These are phyloP conservation scores for Hortaea werneckii DNA, from an alignment of 2,329 filamentous ascomycete genomes.

Conservation along the genomic window DNA sequence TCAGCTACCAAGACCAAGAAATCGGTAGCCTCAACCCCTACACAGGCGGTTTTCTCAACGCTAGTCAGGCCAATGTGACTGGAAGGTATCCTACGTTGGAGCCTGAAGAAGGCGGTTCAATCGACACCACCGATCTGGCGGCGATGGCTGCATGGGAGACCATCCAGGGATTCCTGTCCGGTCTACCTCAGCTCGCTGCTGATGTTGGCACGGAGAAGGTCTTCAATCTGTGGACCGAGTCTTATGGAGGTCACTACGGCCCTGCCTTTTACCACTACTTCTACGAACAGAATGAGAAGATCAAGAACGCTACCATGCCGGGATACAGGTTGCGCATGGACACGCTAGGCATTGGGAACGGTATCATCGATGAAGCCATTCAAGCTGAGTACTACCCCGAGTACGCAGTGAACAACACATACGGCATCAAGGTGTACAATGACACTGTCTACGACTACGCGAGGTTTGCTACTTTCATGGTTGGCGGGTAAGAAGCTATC, in stretches of 20 bases:
- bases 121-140: conserved; percentile 48
- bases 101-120: conserved; percentile 28
- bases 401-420: conserved; percentile 46
- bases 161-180: conserved; percentile 44
- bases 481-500: conserved; percentile 22
- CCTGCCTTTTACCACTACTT: conserved; percentile 1
- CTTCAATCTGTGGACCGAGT: conserved; percentile 50
- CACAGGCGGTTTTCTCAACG: conserved; percentile 30
- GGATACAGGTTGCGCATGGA: conserved; percentile 38
- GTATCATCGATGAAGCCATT: conserved; percentile 43
- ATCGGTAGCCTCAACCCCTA: conserved; percentile 31
- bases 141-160: conserved; percentile 47
- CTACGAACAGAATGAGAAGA: conserved; percentile 43
- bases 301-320: conserved; percentile 38
- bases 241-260: conserved; percentile 46
- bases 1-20: conserved; percentile 39
- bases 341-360: conserved; percentile 45
- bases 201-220: conserved; percentile 39
- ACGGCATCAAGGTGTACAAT: conserved; percentile 46
- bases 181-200: conserved; percentile 38
- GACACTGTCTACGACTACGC: conserved; percentile 50
- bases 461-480: conserved; percentile 43
- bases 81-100: conserved; percentile 35
- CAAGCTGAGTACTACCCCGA: conserved; percentile 42
- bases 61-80: conserved; percentile 26